Evolutionary conservation across 2,329 filamentous ascomycete genomes (phyloP), one percentile per base, ranked within the genome.

Genomic region (Moelleriella libera): DNA sequence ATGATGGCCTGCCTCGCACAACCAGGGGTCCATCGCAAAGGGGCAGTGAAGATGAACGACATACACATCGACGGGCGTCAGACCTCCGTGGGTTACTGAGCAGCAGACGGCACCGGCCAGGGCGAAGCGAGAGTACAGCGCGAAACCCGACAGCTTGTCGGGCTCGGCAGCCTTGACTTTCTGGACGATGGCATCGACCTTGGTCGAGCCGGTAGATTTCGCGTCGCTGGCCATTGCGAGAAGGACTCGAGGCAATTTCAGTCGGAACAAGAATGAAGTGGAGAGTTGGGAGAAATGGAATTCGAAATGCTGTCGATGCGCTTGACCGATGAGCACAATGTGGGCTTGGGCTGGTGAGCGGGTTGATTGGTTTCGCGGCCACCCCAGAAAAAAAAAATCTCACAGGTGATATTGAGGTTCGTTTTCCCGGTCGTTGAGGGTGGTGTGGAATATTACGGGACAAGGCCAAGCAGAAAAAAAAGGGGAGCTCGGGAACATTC

Each of bases 21-120:
- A 21, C 21, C 21, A 21, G 21, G 21, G 21, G 21, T 21, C 14
- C 40, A 42, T 7, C 40, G 40, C 11, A 14, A 7, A 7, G 40
- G n/a, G 9, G 40, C 11, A 7, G 40, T 12, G 40, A 14, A 39
- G 9, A 39, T 39, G 9, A 39, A 9, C 34, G 43, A 86, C 90
- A 71, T 92, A 97, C 90, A 98, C 92, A 85, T 98, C 92, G 70
- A 98, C 88, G 65, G 92, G 92, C 59, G 92, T 98, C 62, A 97
- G 82, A 64, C 78, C 85, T 70, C 90, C 92, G 80, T 98, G 92
- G 65, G 92, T 98, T 73, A 97, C 75, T 60, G 89, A 92, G 73
- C 92, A 98, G 83, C 92, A 96, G 76, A 97, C 75, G 61, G 92
- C 92, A 73, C 92, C 92, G 62, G 92, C 89, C 62, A 98, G 85